phyloP scores from a whole-genome alignment of 2,329 filamentous ascomycete species.

The Fonsecaea pugnacius region DNA sequence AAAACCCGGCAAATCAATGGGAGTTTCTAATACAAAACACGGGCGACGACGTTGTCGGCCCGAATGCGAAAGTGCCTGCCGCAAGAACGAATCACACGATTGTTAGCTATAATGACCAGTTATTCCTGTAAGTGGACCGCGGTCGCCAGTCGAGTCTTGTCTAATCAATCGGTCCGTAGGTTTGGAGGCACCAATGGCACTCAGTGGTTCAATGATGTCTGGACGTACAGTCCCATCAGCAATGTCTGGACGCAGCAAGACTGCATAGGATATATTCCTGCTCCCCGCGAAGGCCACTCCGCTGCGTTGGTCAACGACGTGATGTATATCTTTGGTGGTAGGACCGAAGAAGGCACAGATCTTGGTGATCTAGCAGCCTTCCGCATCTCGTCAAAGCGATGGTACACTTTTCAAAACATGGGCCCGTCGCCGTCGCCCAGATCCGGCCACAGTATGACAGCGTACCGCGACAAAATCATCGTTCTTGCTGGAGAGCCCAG shows the following conservation, averaged over 20 bases:
- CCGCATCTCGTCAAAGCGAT: constrained; percentile 78
- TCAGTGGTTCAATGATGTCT: constrained; percentile 99
- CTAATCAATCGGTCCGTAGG: constrained; percentile 50
- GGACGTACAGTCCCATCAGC: constrained; percentile 83
- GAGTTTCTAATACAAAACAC: constrained; percentile 83
- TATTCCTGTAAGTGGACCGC: constrained; percentile 74
- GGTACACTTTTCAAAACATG: constrained; percentile 99
- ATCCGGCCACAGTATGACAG: constrained; percentile 97
- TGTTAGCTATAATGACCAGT: constrained; percentile 87
- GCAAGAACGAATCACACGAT: constrained; percentile 94
- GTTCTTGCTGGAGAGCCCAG: constrained; percentile 94
- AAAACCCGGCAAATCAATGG: constrained; percentile 90
- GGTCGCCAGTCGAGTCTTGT: constrained; percentile 21
- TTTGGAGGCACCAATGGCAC: constrained; percentile 97
- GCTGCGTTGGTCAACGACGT: constrained; percentile 93
- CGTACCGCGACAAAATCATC: constrained; percentile 87
- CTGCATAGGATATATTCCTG: constrained; percentile 96
- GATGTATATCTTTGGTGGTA: constrained; percentile 98
- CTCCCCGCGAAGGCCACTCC: constrained; percentile 90
- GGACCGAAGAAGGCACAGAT: constrained; percentile 90
- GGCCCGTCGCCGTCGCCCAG: constrained; percentile 90
- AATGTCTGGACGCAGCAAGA: constrained; percentile 89
- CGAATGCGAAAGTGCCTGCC: constrained; percentile 73
- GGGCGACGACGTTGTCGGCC: constrained; percentile 59
- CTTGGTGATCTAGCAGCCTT: constrained; percentile 91